phyloP scores from a whole-genome alignment of 2,329 filamentous ascomycete genomes.

The Fusarium bulbicola region DNA sequence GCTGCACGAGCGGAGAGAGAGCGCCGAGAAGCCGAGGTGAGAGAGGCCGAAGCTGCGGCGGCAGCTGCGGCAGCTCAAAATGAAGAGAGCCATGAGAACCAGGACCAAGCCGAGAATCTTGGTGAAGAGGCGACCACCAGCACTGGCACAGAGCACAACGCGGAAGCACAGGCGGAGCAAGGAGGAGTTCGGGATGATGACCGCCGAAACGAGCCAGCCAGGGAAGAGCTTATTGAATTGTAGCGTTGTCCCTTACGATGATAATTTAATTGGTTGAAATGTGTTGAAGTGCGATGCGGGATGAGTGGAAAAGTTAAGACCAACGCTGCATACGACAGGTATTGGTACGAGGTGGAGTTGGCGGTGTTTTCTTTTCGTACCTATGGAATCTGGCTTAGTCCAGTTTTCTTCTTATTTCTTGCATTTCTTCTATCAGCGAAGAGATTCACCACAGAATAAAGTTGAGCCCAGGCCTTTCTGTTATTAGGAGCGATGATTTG shows the following conservation, averaged over 20 bases:
- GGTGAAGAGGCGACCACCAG: slow-evolving; percentile 6
- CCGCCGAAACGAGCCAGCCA: slow-evolving; percentile 18
- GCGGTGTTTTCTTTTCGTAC: slow-evolving; percentile 27
- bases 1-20: slow-evolving; percentile 58
- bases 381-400: slow-evolving; percentile 1
- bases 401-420: slow-evolving; percentile 4
- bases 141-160: slow-evolving; percentile 19
- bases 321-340: slow-evolving; percentile 12
- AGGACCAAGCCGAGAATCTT: slow-evolving; percentile 13
- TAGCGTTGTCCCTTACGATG: not conserved
- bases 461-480: slow-evolving; percentile 36
- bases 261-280: slow-evolving; percentile 7
- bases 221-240: slow-evolving; percentile 37
- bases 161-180: slow-evolving; percentile 10
- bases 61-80: slow-evolving; percentile 40
- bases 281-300: slow-evolving; percentile 21
- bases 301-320: slow-evolving; percentile 34
- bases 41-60: slow-evolving; percentile 46
- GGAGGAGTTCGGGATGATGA: slow-evolving; percentile 19
- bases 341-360: slow-evolving; percentile 38
- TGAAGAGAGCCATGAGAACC: slow-evolving; percentile 33
- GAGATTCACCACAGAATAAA: slow-evolving; percentile 29
- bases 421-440: slow-evolving; percentile 22
- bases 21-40: slow-evolving; percentile 52
- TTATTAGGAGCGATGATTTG: slow-evolving; percentile 11